A percentile compares a stretch with the other conserved stretches of the same genome.
phyloP scores from a whole-genome alignment of 306 rosid genomes.

The Corylus americana region DNA sequence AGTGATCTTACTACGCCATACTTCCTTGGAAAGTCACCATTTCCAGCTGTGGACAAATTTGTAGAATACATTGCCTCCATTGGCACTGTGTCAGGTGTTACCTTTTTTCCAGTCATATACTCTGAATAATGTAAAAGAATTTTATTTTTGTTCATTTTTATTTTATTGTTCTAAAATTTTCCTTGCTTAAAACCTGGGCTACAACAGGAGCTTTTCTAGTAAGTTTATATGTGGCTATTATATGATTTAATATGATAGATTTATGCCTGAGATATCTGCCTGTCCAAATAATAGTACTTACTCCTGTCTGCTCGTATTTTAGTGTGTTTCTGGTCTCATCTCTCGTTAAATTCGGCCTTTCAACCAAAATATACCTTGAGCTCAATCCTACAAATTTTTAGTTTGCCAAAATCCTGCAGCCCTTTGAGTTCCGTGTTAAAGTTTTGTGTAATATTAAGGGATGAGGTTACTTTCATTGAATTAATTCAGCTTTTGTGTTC shows the following conservation, averaged over 20 bases:
- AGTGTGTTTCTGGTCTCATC: neutral
- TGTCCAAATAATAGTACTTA: neutral
- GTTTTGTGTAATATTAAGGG: neutral
- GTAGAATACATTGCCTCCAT: slow-evolving; percentile 62
- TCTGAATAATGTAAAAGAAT: slow-evolving; percentile 11
- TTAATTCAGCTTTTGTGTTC: neutral
- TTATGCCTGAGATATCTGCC: slow-evolving; percentile 10
- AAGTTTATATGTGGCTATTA: slow-evolving; percentile 10
- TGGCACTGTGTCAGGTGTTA: slow-evolving; percentile 73
- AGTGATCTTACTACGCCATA: slow-evolving; percentile 59
- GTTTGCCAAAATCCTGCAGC: neutral
- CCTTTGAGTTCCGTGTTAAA: neutral
- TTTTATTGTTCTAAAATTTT: slow-evolving; percentile 12
- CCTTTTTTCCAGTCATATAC: neutral
- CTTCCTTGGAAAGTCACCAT: slow-evolving; percentile 77
- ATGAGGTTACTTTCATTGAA: neutral
- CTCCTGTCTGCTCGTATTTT: neutral
- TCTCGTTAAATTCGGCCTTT: neutral
- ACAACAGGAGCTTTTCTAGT: neutral
- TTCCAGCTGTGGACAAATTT: slow-evolving; percentile 73
- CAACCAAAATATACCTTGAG: neutral
- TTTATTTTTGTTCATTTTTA: slow-evolving; percentile 2
- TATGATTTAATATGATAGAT: neutral
- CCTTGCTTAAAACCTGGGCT: slow-evolving; percentile 14
- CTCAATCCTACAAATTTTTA: neutral